Base-by-base conservation (phyloP, 768 basidiomycete species). In the Hysterangium stoloniferum region DNA sequence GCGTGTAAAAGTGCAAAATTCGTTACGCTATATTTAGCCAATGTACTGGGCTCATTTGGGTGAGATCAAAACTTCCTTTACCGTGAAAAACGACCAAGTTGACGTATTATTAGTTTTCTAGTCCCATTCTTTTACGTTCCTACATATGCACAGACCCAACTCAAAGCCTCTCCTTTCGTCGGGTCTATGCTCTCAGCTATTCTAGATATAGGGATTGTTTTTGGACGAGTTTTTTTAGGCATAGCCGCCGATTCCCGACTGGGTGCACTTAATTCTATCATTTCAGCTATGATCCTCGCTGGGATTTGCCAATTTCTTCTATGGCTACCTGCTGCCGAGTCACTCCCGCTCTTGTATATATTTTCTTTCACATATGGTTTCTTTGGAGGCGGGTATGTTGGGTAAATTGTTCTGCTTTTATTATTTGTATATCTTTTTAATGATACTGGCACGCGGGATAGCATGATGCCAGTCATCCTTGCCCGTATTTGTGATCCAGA, bases 111-210 rank as follows among this genome's bases (percentile, higher is more conserved):
- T n/a, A 40, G 38, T n/a, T 40, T 19, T n/a, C 38, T 40, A 17
- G 38, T 40, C 11, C 38, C 38, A 6, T 40, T 40, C n/a, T 40
- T 40, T n/a, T 40, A 40, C 38, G n/a, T 40, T 24, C 38, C 38
- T 19, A 40, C 38, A 6, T 40, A 6, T n/a, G 38, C 38, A 6
- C 38, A 40, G 25, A n/a, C 38, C 11, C 38, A 40, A 40, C 38
- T 40, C n/a, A n/a, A n/a, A 6, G 19, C 38, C 6, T n/a, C 38
- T 6, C 17, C 38, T 6, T 40, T 40, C n/a, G 38, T 6, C 19
- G 38, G 38, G 17, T 17, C 38, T 11, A n/a, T 40, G 19, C 25
- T 40, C 11, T 17, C 38, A n/a, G 38, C 38, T 11, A n/a, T 6
- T 40, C 19, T 40, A 24, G n/a, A 40, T 40, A 11, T 40, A 6